Evolutionary conservation across 257 asterid species (phyloP).

Genomic region (Rehmannia glutinosa): DNA sequence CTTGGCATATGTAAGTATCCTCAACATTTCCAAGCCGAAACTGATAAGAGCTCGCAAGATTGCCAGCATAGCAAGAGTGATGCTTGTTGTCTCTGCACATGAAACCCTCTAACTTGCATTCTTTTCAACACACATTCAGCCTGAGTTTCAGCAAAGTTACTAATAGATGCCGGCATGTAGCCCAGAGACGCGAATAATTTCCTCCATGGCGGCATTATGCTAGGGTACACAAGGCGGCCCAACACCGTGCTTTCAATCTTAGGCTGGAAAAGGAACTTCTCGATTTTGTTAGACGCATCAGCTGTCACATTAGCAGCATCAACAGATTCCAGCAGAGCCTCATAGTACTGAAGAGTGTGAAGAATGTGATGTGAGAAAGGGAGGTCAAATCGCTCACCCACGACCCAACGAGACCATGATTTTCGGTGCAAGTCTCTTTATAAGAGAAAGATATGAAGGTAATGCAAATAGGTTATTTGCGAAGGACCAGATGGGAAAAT

Average conservation of each 20-base stretch:
- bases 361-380: conserved; percentile 39
- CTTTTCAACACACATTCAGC: conserved; percentile 43
- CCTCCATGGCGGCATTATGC: conserved; percentile 35
- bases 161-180: conserved; percentile 27
- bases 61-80: conserved; percentile 51
- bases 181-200: conserved; percentile 44
- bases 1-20: too few species aligned
- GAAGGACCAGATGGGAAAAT: conserved; percentile 49
- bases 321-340: conserved; percentile 37
- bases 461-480: conserved; percentile 27
- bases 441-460: conserved; percentile 37
- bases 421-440: conserved; percentile 47
- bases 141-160: conserved; percentile 46
- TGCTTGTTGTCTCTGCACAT: conserved; percentile 38
- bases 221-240: conserved; percentile 37
- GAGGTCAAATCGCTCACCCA: conserved; percentile 45
- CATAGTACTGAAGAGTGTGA: conserved; percentile 48
- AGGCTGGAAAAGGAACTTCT: conserved; percentile 49
- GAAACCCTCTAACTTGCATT: conserved; percentile 42
- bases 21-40: conserved; percentile 50
- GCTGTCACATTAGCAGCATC: conserved; percentile 34
- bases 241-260: conserved; percentile 36
- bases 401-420: conserved; percentile 40
- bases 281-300: conserved; percentile 37
- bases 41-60: conserved; percentile 38